phyloP scores from a whole-genome alignment of 805 yeast genomes.

The Kluyveromyces siamensis region DNA sequence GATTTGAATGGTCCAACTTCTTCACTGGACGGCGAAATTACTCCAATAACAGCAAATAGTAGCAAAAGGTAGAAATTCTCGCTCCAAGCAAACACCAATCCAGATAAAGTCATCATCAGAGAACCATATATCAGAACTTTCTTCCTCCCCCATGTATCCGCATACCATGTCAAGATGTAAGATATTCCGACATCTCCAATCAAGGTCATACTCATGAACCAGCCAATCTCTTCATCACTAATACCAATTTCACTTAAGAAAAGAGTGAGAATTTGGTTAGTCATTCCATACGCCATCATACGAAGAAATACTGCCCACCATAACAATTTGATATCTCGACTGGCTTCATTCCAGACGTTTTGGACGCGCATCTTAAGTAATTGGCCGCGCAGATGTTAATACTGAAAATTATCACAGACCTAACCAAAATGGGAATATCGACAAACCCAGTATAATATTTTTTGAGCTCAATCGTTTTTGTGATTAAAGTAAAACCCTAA shows the following conservation, averaged over 20 bases:
- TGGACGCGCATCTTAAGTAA: constrained; percentile 9
- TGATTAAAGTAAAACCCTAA: too few species aligned
- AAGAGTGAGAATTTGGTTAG: constrained; percentile 69
- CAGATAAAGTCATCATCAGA: constrained; percentile 58
- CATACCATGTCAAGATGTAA: constrained; percentile 64
- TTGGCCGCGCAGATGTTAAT: too few species aligned
- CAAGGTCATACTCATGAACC: constrained; percentile 74
- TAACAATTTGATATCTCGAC: constrained; percentile 49
- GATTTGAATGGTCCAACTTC: constrained; percentile 89
- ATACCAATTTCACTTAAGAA: constrained; percentile 49
- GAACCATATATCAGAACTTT: constrained; percentile 55
- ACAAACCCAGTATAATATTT: not conserved
- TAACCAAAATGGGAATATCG: not conserved
- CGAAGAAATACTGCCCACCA: constrained; percentile 65
- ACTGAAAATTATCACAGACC: not conserved
- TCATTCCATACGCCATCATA: constrained; percentile 65
- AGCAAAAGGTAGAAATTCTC: constrained; percentile 48
- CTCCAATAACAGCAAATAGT: constrained; percentile 71
- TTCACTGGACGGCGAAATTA: constrained; percentile 81
- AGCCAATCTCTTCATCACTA: constrained; percentile 52
- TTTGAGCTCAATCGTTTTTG: not conserved
- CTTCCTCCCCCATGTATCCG: constrained; percentile 63
- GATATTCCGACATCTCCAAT: constrained; percentile 72
- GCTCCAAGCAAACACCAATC: constrained; percentile 50
- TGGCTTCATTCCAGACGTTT: constrained; percentile 29